Evolutionary conservation across 192 early-diverging fungal genomes (phyloP).

Genomic region (Helicostylum pulchrum): DNA sequence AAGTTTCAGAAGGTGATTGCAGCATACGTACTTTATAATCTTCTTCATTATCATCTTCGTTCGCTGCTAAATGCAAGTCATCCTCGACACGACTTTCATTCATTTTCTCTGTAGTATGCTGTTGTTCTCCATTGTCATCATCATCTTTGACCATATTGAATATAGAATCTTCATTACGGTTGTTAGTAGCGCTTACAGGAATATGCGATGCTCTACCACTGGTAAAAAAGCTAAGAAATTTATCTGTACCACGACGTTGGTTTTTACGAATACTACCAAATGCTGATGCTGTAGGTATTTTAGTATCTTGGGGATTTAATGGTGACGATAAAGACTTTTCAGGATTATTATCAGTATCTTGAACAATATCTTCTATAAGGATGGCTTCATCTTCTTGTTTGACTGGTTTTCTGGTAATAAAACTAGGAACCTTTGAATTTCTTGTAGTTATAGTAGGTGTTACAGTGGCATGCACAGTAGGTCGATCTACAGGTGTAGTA

Average conservation of each 20-base stretch:
- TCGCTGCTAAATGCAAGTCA: not conserved
- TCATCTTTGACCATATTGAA: not conserved
- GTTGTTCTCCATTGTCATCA: not conserved
- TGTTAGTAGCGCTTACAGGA: not conserved
- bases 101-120: not conserved
- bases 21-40: too few species aligned
- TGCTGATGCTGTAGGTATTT: not conserved
- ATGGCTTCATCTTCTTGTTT: not conserved
- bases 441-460: not conserved
- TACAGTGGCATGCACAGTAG: too few species aligned
- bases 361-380: too few species aligned
- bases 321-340: not conserved
- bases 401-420: slow-evolving; percentile 13
- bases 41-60: not conserved
- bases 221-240: slow-evolving; percentile 5
- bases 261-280: slow-evolving; percentile 10
- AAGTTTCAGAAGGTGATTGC: too few species aligned
- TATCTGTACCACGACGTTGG: slow-evolving; percentile 2
- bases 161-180: not conserved
- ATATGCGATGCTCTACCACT: not conserved
- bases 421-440: not conserved
- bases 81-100: not conserved
- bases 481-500: not conserved
- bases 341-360: too few species aligned
- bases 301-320: not conserved